These are phyloP conservation scores for Rhizopogon vesiculosus DNA, from an alignment of 768 basidiomycete genomes.

Conservation along the genomic window DNA sequence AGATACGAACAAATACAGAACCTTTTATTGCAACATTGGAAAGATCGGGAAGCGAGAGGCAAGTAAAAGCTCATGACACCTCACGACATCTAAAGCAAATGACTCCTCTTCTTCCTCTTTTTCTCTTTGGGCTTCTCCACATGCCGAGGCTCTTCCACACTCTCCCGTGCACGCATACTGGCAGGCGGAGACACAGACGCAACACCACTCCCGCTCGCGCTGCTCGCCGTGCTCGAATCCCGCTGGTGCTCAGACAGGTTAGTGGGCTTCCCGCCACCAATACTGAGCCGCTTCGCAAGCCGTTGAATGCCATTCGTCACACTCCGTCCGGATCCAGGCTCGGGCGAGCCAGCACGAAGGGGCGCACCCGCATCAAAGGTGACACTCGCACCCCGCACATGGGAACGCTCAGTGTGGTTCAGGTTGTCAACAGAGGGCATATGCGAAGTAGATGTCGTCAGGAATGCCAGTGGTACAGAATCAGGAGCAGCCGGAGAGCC, in stretches of 20 bases:
- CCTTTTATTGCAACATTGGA: no score
- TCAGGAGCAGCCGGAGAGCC: conserved; percentile 11
- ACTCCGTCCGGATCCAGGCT: conserved; percentile 40
- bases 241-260: conserved; percentile 18
- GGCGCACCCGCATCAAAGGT: conserved; percentile 62
- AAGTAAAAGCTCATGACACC: not conserved
- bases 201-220: not conserved
- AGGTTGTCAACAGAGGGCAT: conserved; percentile 20
- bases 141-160: conserved; percentile 36
- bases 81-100: conserved; percentile 32
- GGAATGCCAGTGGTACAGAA: conserved; percentile 35
- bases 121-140: conserved; percentile 38
- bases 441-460: conserved; percentile 25
- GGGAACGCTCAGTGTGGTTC: conserved; percentile 13
- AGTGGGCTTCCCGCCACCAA: conserved; percentile 26
- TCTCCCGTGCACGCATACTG: conserved; percentile 7
- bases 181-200: not conserved
- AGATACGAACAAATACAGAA: no score
- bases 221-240: conserved; percentile 14
- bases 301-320: conserved; percentile 39
- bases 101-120: conserved; percentile 59
- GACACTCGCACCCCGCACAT: conserved; percentile 39
- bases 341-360: conserved; percentile 14
- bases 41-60: not conserved
- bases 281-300: conserved; percentile 67